Conservation (phyloP, 1,139 yeast genomes). For the Lodderomyces jiufengensis region DNA sequence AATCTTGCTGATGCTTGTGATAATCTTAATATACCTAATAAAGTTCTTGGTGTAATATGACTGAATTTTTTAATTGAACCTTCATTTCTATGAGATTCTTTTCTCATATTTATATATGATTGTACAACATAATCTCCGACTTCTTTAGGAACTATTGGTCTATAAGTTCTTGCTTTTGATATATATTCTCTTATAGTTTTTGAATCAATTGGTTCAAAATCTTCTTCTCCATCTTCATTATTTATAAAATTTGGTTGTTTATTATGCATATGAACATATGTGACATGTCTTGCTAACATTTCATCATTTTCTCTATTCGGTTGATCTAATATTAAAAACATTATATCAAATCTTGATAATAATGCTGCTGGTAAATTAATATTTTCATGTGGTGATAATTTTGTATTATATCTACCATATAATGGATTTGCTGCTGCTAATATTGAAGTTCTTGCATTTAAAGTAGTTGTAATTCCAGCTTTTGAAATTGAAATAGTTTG, state of each 20-base stretch:
- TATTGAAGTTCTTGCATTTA: conserved; percentile 93
- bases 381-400: conserved; percentile 88
- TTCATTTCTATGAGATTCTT: conserved; percentile 79
- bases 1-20: conserved; percentile 93
- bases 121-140: conserved; percentile 88
- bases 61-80: conserved; percentile 74
- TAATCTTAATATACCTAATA: conserved; percentile 85
- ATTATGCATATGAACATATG: conserved; percentile 93
- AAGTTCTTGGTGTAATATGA: conserved; percentile 93
- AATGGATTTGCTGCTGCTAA: conserved; percentile 98
- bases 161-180: conserved; percentile 75
- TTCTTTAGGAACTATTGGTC: conserved; percentile 84
- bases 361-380: conserved; percentile 96
- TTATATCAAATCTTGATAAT: conserved; percentile 88
- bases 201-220: conserved; percentile 74
- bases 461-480: conserved; percentile 95
- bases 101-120: conserved; percentile 86
- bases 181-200: conserved; percentile 82
- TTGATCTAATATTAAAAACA: conserved; percentile 81
- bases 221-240: conserved; percentile 28
- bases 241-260: conserved; percentile 59
- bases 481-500: conserved; percentile 96
- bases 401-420: conserved; percentile 91
- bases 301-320: conserved; percentile 82
- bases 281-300: conserved; percentile 85